Evolutionary conservation across 1,284 basidiomycete genomes (phyloP), one percentile per base, ranked within the genome.

Genomic region (Malassezia japonica): DNA sequence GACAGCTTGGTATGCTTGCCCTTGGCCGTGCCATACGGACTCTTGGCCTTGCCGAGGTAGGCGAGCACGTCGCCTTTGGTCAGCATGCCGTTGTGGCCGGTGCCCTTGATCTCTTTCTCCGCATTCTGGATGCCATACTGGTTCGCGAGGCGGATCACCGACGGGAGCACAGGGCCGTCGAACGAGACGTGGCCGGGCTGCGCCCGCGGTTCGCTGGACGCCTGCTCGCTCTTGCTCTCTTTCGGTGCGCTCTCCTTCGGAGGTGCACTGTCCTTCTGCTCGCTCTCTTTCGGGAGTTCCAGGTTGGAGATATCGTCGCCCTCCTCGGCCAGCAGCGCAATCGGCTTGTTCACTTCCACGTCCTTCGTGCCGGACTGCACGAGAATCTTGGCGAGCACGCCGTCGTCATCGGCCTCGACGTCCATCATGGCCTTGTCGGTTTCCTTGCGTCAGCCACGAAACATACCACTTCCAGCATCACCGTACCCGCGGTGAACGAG

Each of bases 21-120:
- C 16, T 25, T 44, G 16, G 51, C 32, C 15, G 64, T 60, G 21
- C 70, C 70, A 15, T 55, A 66, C 4, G 68, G 65, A 15, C 44
- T 52, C 34, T 57, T 50, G 20, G 55, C 64, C 48, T 62, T 64
- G 25, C 75, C 75, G 10, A 75, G 59, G 59, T 62, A 63, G 2
- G 71, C 68, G 16, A 76, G 62, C 1, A 76, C 70, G 44, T 76
- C 76, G 6, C 76, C 76, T 58, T 76, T 76, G 23, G 74, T 76
- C 31, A 76, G 56, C 54, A 72, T 70, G 9, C 75, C 75, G 32
- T 68, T 57, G 18, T 65, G 57, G 6, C 76, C 76, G 2, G 75
- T 76, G 3, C 65, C 75, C 52, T 70, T 74, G 60, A 76, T 74
- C 34, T 64, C 62, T 28, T 38, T 56, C 38, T 65, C 58, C 2